Conservation (phyloP, 495 filamentous ascomycete genomes). For the Penicillium lagena region DNA sequence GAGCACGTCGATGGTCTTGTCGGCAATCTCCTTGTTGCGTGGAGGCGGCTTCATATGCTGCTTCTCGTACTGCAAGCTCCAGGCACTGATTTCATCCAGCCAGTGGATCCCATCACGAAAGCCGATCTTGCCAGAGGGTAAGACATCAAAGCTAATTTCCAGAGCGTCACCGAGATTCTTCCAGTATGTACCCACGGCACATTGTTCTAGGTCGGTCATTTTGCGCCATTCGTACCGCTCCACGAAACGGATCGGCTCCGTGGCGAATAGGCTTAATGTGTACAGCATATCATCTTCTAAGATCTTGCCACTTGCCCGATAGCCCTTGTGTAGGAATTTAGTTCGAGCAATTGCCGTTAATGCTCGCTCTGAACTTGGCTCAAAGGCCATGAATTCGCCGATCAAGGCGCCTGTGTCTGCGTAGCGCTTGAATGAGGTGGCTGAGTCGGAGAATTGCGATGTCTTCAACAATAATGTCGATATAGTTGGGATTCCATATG, state of each 20-base stretch:
- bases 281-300: slow-evolving; percentile 59
- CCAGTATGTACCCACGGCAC: slow-evolving; percentile 58
- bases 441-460: slow-evolving; percentile 45
- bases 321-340: slow-evolving; percentile 57
- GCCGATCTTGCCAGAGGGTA: slow-evolving; percentile 25
- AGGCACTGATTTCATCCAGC: slow-evolving; percentile 48
- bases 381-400: slow-evolving; percentile 42
- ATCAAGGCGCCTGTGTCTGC: slow-evolving; percentile 57
- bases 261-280: slow-evolving; percentile 54
- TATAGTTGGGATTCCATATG: slow-evolving; percentile 62
- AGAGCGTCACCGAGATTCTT: slow-evolving; percentile 56
- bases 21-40: slow-evolving; percentile 46
- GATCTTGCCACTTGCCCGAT: slow-evolving; percentile 52
- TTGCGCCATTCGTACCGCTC: slow-evolving; percentile 55
- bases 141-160: slow-evolving; percentile 42
- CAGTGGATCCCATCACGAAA: slow-evolving; percentile 59
- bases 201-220: slow-evolving; percentile 55
- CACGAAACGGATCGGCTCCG: slow-evolving; percentile 50
- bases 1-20: slow-evolving; percentile 51
- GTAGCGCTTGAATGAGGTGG: slow-evolving; percentile 52
- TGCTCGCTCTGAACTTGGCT: slow-evolving; percentile 44
- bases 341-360: slow-evolving; percentile 54
- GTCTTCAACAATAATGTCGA: slow-evolving; percentile 51
- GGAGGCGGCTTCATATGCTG: slow-evolving; percentile 50
- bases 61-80: slow-evolving; percentile 50